These are phyloP conservation scores for Cryptococcus wingfieldii DNA, from an alignment of 1,284 basidiomycete genomes.

Conservation along the genomic window DNA sequence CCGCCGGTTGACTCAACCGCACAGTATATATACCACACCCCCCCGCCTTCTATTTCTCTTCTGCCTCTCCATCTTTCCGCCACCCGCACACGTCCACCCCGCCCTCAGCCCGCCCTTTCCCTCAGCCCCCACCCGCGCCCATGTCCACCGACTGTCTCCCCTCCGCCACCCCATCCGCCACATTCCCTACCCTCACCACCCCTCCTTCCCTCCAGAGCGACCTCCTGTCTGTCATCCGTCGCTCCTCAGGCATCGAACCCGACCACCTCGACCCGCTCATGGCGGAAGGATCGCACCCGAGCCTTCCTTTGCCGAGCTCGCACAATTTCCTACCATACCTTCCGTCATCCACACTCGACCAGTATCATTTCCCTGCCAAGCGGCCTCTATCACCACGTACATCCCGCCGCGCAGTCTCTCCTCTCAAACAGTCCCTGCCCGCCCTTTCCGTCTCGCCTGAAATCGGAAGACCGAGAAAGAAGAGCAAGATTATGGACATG, in stretches of 20 bases:
- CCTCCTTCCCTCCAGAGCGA: slow-evolving; percentile 10
- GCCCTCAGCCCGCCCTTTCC: neutral
- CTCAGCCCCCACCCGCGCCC: neutral
- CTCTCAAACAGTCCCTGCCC: neutral
- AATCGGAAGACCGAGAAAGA: slow-evolving; percentile 3
- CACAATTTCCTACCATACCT: neutral
- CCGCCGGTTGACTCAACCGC: neutral
- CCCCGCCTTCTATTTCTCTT: neutral
- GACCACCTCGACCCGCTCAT: slow-evolving; percentile 11
- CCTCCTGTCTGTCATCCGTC: slow-evolving; percentile 6
- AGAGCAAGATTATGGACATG: slow-evolving; percentile 34
- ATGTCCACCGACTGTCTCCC: slow-evolving; percentile 13
- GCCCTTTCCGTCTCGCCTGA: neutral
- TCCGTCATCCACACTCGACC: neutral
- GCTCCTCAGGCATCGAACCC: slow-evolving; percentile 10
- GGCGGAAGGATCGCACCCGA: neutral
- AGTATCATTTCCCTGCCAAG: neutral
- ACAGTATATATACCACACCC: neutral
- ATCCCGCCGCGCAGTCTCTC: neutral
- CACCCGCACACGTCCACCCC: neutral
- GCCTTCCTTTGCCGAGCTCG: neutral
- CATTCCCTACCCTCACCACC: slow-evolving; percentile 1
- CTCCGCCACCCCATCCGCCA: slow-evolving; percentile 7
- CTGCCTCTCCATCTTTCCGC: neutral
- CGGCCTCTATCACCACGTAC: neutral